Conservation (phyloP, 148 eudicot genomes). For the Arctostaphylos glauca region DNA sequence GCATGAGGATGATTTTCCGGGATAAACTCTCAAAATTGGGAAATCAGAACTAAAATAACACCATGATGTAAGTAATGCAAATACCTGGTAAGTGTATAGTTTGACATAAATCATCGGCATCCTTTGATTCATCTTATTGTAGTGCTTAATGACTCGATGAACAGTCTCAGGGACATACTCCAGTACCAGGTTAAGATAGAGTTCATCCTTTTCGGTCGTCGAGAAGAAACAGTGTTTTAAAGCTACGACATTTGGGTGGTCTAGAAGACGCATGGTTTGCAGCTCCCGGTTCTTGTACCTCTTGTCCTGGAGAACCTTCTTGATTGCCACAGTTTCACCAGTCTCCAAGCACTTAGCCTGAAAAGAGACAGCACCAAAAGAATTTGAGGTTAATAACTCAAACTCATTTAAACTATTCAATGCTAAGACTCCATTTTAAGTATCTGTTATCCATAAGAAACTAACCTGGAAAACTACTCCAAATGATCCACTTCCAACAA, state of each 20-base stretch:
- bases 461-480: constrained; percentile 87
- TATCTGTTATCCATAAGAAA: not conserved
- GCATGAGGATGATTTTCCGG: not conserved
- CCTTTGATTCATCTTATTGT: constrained; percentile 69
- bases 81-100: constrained; percentile 72
- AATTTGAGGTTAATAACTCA: not conserved
- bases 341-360: constrained; percentile 80
- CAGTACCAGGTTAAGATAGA: constrained; percentile 65
- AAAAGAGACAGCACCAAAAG: constrained; percentile 7
- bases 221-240: constrained; percentile 87
- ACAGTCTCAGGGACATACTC: constrained; percentile 86
- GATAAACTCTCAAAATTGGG: not conserved
- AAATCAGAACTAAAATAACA: constrained; percentile 2
- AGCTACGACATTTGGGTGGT: constrained; percentile 73
- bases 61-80: not conserved
- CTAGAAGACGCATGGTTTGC: constrained; percentile 74
- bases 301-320: constrained; percentile 83
- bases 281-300: constrained; percentile 84
- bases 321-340: constrained; percentile 73
- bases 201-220: constrained; percentile 67
- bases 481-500: constrained; percentile 84
- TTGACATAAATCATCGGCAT: constrained; percentile 80
- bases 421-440: not conserved
- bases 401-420: not conserved
- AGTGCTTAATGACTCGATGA: constrained; percentile 66